phyloP scores from a whole-genome alignment of 2,329 filamentous ascomycete species.

The Cladobotryum protrusum region DNA sequence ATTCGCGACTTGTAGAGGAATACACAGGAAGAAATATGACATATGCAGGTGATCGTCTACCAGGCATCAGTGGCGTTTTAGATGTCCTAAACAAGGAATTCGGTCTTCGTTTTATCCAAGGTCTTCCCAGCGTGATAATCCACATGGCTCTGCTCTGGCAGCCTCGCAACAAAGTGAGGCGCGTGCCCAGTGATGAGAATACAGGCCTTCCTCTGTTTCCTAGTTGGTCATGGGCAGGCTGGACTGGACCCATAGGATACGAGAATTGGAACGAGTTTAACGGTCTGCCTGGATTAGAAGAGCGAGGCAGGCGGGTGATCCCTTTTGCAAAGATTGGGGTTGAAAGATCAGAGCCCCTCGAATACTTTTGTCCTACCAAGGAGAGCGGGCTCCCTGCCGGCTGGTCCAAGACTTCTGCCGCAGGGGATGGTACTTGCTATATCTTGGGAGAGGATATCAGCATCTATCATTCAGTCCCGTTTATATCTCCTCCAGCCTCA shows the following conservation, averaged over 20 bases:
- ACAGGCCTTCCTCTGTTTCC: slow-evolving; percentile 1
- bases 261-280: slow-evolving; percentile 7
- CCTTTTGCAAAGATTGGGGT: background rate
- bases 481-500: background rate
- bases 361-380: background rate
- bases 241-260: slow-evolving; percentile 7
- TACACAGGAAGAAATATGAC: slow-evolving; percentile 6
- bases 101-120: slow-evolving; percentile 1
- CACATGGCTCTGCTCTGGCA: slow-evolving; percentile 6
- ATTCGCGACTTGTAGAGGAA: slow-evolving; percentile 1
- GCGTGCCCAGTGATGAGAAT: background rate
- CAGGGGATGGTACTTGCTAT: background rate
- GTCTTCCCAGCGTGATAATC: slow-evolving; percentile 1
- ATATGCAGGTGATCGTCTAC: slow-evolving; percentile 4
- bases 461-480: background rate
- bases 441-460: background rate
- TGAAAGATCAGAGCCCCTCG: background rate
- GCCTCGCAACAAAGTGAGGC: slow-evolving; percentile 4
- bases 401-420: background rate
- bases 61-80: slow-evolving; percentile 3
- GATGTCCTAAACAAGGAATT: slow-evolving; percentile 3
- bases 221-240: slow-evolving; percentile 9
- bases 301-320: slow-evolving; percentile 1
- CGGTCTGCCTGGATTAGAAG: background rate
- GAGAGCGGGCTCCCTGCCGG: background rate